Evolutionary conservation across 202 grass and related monocot species (phyloP).

Genomic region (Miscanthus sacchariflorus): DNA sequence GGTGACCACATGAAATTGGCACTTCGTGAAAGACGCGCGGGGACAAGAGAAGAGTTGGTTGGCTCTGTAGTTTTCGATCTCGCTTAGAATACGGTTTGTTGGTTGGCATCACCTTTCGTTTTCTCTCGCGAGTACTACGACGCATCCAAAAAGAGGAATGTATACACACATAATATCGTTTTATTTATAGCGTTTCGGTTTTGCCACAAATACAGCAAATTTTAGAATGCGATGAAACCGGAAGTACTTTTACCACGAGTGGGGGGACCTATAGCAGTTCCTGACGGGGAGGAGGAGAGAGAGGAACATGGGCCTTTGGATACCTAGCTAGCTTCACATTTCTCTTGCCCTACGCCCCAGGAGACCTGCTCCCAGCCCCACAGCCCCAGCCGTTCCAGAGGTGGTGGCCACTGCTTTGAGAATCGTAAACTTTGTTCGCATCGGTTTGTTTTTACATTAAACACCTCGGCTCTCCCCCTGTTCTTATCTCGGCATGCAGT

Average conservation of each 20-base stretch:
- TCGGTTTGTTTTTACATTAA: slow-evolving; percentile 24
- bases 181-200: neutral
- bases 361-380: slow-evolving; percentile 12
- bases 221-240: neutral
- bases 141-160: neutral
- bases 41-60: slow-evolving; percentile 11
- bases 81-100: neutral
- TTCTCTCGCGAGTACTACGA: neutral
- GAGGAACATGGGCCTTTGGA: slow-evolving; percentile 25
- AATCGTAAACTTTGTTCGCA: slow-evolving; percentile 20
- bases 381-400: neutral
- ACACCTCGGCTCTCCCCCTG: no score
- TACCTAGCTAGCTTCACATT: slow-evolving; percentile 2
- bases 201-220: neutral
- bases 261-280: slow-evolving; percentile 43
- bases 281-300: neutral
- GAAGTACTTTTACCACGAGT: neutral
- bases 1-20: neutral
- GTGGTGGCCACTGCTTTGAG: slow-evolving; percentile 15
- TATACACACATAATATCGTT: no score
- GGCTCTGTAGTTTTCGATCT: neutral
- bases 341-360: slow-evolving; percentile 31
- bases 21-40: neutral
- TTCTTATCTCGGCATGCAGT: neutral
- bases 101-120: neutral